A percentile compares a stretch with the other conserved stretches of the same genome.
These are phyloP conservation scores for Cladosporium sp. DNA, from an alignment of 2,329 filamentous ascomycete genomes.

Conservation along the genomic window DNA sequence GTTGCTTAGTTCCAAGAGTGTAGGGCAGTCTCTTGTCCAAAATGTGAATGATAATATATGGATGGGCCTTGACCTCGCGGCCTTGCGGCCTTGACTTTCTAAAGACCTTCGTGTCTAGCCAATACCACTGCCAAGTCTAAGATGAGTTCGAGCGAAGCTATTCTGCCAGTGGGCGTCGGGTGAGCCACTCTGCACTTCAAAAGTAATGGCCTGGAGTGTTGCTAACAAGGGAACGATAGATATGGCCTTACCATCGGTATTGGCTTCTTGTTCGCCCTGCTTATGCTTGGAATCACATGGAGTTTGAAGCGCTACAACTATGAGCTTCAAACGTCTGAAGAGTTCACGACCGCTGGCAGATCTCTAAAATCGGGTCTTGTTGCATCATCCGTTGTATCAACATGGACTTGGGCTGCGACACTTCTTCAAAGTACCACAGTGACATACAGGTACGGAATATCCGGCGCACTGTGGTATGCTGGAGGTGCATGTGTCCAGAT, in stretches of 20 bases:
- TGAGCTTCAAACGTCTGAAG: slow-evolving; percentile 49
- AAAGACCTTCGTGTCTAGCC: neutral
- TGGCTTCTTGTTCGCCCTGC: slow-evolving; percentile 63
- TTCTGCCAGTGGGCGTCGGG: slow-evolving; percentile 10
- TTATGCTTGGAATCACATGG: slow-evolving; percentile 31
- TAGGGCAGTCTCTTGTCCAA: neutral
- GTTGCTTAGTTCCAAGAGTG: neutral
- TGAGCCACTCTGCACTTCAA: neutral
- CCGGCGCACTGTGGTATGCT: slow-evolving; percentile 64
- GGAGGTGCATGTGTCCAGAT: slow-evolving; percentile 77
- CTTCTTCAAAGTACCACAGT: slow-evolving; percentile 33
- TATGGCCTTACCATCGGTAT: slow-evolving; percentile 67
- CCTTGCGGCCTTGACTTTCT: neutral
- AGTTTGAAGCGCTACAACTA: slow-evolving; percentile 40
- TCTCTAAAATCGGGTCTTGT: slow-evolving; percentile 85
- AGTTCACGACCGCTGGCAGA: slow-evolving; percentile 83
- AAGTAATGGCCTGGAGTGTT: neutral
- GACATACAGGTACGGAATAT: slow-evolving; percentile 65
- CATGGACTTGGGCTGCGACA: slow-evolving; percentile 67
- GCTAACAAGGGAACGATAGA: neutral
- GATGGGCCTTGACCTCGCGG: neutral
- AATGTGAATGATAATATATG: neutral
- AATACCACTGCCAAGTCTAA: neutral
- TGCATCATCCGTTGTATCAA: slow-evolving; percentile 79
- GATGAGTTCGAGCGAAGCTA: slow-evolving; percentile 6